Evolutionary conservation across 176 grass and related monocot species (phyloP), one percentile per base, ranked within the genome.

Genomic region (Carex cristatella): DNA sequence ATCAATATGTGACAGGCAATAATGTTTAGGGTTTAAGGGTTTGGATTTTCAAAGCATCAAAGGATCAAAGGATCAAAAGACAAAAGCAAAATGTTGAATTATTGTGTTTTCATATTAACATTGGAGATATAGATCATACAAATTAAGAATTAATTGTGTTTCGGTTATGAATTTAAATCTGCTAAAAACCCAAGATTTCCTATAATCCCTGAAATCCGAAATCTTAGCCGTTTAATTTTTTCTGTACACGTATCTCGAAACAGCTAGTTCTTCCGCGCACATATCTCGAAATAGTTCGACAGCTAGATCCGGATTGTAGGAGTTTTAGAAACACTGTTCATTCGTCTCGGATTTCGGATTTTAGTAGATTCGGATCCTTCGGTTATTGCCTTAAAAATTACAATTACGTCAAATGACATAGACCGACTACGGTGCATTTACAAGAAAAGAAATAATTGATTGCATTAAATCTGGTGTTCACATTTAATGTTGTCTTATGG

Each of bases 391-490:
- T 16, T 76, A 15, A 44, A 42, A 73, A 73, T 16, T 46, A 15
- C 69, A 44, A 13, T 23, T 23, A 28, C 12, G 18, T 37, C 35
- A 46, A 73, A 13, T 38, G 48, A 46, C 0, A 51, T 51, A 51
- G 48, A 51, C 2, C 7, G 61, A 63, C 61, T 63, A 2, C 33
- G 33, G 23, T 10, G 61, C 19, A 23, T 27, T 63, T 63, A 69
- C 38, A 33, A 15, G 11, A 0, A 69, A 38, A 68, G 0, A 68
- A 63, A 69, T 69, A 69, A 14, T 35, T 13, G 32, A 38, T 7
- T 69, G 31, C 80, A 82, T 66, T 82, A 82, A 65, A 66, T 82
- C 62, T 51, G 66, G 4, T 40, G n/a, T 28, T 63, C 18, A 38
- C 79, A 81, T 54, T 76, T 54, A 76, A 31, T 76, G 46, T 46